Evolutionary conservation across 1,284 basidiomycete species (phyloP).

Genomic region (Ustilago nuda): DNA sequence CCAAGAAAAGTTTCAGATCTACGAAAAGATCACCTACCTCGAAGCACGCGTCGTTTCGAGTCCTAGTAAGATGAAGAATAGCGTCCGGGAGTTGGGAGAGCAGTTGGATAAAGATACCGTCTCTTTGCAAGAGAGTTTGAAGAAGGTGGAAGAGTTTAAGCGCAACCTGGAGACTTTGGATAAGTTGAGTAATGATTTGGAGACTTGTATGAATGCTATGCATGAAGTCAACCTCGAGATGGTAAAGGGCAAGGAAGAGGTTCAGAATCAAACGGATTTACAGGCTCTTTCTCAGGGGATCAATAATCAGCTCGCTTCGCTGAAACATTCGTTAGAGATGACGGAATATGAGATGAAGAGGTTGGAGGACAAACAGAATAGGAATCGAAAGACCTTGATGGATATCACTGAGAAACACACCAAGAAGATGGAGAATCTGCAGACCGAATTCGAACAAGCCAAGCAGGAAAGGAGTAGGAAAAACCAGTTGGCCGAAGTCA

Average conservation of each 20-base stretch:
- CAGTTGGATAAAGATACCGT: constrained; percentile 78
- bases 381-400: constrained; percentile 48
- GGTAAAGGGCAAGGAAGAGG: constrained; percentile 53
- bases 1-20: constrained; percentile 57
- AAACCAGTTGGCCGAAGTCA: constrained; percentile 33
- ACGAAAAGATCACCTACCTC: constrained; percentile 59
- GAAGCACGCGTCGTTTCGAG: constrained; percentile 54
- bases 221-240: constrained; percentile 59
- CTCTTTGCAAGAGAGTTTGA: constrained; percentile 80
- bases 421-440: constrained; percentile 45
- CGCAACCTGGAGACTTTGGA: constrained; percentile 53
- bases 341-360: constrained; percentile 54
- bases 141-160: constrained; percentile 73
- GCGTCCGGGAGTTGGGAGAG: constrained; percentile 65
- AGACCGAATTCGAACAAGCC: constrained; percentile 46
- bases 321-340: constrained; percentile 51
- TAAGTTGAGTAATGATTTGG: constrained; percentile 51
- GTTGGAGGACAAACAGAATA: constrained; percentile 47
- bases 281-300: constrained; percentile 41
- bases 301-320: constrained; percentile 46
- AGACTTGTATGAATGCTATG: constrained; percentile 47
- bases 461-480: constrained; percentile 37
- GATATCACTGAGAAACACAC: constrained; percentile 53
- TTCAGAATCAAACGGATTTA: constrained; percentile 46
- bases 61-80: constrained; percentile 57